Conservation (phyloP, 73 alveolate genomes). For the Paramecium biaurelia region DNA sequence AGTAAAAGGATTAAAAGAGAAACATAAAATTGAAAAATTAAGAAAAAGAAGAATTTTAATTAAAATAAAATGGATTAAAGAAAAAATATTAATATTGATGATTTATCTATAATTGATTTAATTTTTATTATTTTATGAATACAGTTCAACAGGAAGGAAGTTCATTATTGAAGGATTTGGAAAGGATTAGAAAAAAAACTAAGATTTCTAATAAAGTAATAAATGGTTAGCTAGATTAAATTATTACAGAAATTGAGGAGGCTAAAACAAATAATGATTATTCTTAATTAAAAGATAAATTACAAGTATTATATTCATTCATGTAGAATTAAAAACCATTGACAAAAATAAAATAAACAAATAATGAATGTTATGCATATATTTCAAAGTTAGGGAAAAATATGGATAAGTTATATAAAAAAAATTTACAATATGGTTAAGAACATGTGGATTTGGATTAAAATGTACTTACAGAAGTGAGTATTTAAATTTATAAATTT, state of each 20-base stretch:
- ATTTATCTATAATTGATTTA: neutral
- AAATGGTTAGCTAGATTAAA: neutral
- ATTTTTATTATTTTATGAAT: neutral
- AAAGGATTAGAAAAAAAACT: constrained; percentile 2
- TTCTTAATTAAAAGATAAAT: neutral
- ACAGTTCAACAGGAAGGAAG: neutral
- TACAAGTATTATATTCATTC: neutral
- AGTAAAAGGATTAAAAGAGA: neutral
- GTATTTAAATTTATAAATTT: neutral
- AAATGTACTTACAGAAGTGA: constrained; percentile 32
- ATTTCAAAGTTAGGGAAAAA: constrained; percentile 60
- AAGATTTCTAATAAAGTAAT: constrained; percentile 6
- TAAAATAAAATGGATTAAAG: neutral
- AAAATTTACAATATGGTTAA: constrained; percentile 41
- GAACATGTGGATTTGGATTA: constrained; percentile 44
- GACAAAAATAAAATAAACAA: constrained; percentile 4
- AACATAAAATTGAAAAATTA: neutral
- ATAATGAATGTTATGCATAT: constrained; percentile 54
- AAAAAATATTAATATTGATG: neutral
- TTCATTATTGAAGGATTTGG: neutral
- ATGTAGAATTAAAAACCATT: constrained; percentile 54
- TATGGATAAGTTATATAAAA: constrained; percentile 53
- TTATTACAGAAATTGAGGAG: neutral
- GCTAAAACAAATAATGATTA: neutral
- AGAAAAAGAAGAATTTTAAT: neutral